These are phyloP conservation scores for Cetradonia linearis DNA, from an alignment of 495 filamentous ascomycete species.

Conservation along the genomic window DNA sequence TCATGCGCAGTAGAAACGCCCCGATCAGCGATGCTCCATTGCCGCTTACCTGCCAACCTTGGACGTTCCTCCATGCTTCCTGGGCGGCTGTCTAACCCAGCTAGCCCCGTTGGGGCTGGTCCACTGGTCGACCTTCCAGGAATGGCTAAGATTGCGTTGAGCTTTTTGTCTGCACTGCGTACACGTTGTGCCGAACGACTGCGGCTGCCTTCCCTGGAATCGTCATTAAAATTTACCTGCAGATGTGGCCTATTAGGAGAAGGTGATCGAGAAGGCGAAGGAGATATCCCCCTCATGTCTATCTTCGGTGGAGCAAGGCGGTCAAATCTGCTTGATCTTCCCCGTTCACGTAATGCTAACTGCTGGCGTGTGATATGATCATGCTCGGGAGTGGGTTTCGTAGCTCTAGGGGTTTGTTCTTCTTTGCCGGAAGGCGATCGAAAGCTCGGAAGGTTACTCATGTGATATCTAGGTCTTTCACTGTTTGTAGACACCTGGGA, in stretches of 20 bases:
- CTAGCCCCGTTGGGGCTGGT: constrained; percentile 39
- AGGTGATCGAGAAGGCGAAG: constrained; percentile 18
- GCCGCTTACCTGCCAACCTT: constrained; percentile 32
- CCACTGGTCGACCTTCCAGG: constrained; percentile 23
- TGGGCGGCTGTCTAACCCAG: constrained; percentile 33
- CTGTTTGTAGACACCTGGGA: constrained; percentile 32
- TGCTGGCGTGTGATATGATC: constrained; percentile 35
- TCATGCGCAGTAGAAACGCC: constrained; percentile 32
- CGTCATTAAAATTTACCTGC: constrained; percentile 16
- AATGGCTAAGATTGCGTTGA: constrained; percentile 31
- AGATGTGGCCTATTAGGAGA: constrained; percentile 5
- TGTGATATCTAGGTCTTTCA: constrained; percentile 32
- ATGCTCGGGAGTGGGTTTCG: constrained; percentile 20
- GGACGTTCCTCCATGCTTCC: constrained; percentile 24
- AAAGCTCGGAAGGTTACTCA: constrained; percentile 42
- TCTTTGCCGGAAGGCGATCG: constrained; percentile 37
- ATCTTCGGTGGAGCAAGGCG: constrained; percentile 52
- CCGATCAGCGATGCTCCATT: constrained; percentile 67
- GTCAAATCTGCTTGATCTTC: constrained; percentile 40
- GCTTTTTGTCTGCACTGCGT: constrained; percentile 27
- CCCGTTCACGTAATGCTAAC: constrained; percentile 25
- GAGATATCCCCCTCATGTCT: constrained; percentile 38
- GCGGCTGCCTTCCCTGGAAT: constrained; percentile 22
- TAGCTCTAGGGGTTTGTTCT: constrained; percentile 21
- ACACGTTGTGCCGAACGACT: constrained; percentile 18